phyloP scores from a whole-genome alignment of 257 asterid genomes.

The Jacaranda copaia region DNA sequence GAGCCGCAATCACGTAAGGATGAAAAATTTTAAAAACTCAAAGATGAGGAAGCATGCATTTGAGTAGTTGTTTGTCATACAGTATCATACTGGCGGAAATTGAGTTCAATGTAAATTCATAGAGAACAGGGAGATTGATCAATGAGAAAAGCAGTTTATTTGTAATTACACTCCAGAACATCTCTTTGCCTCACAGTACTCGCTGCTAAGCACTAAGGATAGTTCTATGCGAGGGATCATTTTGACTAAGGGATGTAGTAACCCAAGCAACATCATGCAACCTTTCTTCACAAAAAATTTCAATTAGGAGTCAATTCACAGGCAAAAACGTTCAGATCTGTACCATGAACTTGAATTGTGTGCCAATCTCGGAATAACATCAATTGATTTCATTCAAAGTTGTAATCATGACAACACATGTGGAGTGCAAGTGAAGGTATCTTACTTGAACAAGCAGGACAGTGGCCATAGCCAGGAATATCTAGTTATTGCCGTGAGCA shows the following conservation, averaged over 20 bases:
- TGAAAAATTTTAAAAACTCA: not conserved
- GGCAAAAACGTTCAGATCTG: not conserved
- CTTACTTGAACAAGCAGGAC: constrained; percentile 1
- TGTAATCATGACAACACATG: not conserved
- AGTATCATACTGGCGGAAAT: not conserved
- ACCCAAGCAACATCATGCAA: not conserved
- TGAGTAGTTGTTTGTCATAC: not conserved
- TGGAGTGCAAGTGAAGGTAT: not conserved
- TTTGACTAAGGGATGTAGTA: not conserved
- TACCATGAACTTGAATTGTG: not conserved
- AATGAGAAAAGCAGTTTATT: not conserved
- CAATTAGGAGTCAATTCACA: not conserved
- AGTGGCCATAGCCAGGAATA: not conserved
- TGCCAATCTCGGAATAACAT: not conserved
- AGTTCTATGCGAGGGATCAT: not conserved
- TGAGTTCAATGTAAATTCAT: not conserved
- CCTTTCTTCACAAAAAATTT: not conserved
- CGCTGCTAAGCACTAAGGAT: not conserved
- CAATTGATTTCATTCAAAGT: not conserved
- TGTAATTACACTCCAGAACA: not conserved
- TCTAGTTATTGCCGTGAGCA: not conserved
- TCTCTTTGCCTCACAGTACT: not conserved
- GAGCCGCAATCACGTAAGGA: constrained; percentile 3
- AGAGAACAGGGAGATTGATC: not conserved
- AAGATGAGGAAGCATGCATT: not conserved